phyloP scores from a whole-genome alignment of 352 stramenopile genomes.

The Phytopythium chamaehyphon region DNA sequence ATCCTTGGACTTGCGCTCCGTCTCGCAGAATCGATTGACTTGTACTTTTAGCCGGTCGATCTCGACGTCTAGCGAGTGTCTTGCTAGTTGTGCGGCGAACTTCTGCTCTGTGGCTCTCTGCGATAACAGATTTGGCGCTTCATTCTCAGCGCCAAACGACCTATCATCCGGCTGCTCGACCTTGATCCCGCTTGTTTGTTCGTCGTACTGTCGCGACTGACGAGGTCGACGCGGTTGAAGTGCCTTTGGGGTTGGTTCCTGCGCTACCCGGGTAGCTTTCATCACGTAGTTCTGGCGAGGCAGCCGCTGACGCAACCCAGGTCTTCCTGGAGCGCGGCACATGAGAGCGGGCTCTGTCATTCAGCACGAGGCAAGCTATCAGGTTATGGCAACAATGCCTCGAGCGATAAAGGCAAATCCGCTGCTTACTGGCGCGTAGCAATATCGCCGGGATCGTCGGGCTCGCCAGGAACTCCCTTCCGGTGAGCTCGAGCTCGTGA shows the following conservation, averaged over 20 bases:
- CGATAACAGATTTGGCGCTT: too few relatives aligned
- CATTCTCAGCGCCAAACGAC: too few relatives aligned
- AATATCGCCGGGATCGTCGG: constrained; percentile 26
- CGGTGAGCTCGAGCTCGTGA: constrained; percentile 61
- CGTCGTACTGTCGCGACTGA: not conserved
- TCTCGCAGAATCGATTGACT: constrained; percentile 21
- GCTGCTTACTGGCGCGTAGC: constrained; percentile 5
- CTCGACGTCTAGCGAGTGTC: not conserved
- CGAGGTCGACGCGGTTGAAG: not conserved
- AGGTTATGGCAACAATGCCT: too few relatives aligned
- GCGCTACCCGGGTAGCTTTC: not conserved
- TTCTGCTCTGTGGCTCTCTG: too few relatives aligned
- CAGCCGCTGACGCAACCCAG: constrained; percentile 27
- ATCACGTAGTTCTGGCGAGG: constrained; percentile 10
- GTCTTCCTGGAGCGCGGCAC: constrained; percentile 15
- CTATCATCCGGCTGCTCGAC: too few relatives aligned
- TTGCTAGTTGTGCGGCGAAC: not conserved
- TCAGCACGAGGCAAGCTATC: too few relatives aligned
- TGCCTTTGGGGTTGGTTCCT: not conserved
- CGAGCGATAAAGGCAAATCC: too few relatives aligned
- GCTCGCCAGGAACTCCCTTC: constrained; percentile 59
- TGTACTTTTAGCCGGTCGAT: not conserved
- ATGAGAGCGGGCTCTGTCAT: constrained; percentile 1
- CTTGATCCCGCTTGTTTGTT: not conserved
- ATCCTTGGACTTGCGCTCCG: constrained; percentile 61